Base-by-base conservation (phyloP, 257 asterid species). In the Agastache rugosa region DNA sequence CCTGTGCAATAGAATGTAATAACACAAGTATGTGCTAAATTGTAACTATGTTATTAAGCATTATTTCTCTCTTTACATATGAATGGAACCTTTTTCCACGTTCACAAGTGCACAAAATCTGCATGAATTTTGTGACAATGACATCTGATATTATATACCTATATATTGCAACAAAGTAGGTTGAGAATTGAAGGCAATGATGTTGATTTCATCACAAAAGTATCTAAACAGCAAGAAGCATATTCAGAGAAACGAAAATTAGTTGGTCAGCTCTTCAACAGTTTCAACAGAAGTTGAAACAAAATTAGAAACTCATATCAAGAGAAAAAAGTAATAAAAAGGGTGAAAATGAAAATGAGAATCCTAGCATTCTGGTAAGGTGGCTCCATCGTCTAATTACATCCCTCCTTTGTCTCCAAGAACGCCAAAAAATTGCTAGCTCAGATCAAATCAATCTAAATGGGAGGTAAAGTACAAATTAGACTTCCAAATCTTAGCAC, bases 401-500 rank as follows among this genome's bases (percentile, higher is more conserved):
- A 77, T 35, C 51, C 58, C 63, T 39, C 72, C n/a, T 15, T 8
- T 1, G 11, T 53, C 62, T 71, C 63, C 63, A 61, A 63, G 65
- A 54, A 79, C n/a, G 63, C 58, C 31, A 51, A 39, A 34, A 70
- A 71, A 71, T 25, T 77, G 81, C 67, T 42, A 63, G 44, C 74
- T 31, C 34, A 29, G 61, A 48, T 61, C 50, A 23, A 35, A 27
- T 48, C 62, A 29, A 39, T 39, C 44, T 39, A 39, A 47, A 48
- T 16, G 23, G 62, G 29, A 68, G 69, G 19, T 53, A 37, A 45
- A 76, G 72, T 71, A 77, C 66, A 62, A 11, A 80, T 61, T 41
- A 62, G 60, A 54, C 55, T 20, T 45, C 54, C 69, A 67, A 53
- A 51, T 64, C 80, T 71, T 37, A 71, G 50, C 80, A 67, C 65